Evolutionary conservation across 2,329 filamentous ascomycete species (phyloP), one percentile per base, ranked within the genome.

Genomic region (Basipetospora chlamydospora): DNA sequence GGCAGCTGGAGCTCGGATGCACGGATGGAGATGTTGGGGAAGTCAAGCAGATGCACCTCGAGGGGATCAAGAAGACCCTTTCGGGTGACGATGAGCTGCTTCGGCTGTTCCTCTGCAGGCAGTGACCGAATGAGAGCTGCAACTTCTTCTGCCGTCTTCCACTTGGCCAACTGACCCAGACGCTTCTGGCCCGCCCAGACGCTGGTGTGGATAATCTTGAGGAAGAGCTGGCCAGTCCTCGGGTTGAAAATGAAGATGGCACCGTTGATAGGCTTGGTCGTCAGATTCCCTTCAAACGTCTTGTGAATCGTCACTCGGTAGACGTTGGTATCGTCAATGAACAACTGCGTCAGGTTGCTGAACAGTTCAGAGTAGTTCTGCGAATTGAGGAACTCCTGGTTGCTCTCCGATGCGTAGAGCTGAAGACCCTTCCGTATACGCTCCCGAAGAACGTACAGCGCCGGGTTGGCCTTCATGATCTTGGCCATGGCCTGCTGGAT

Each of bases 241-340:
- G 92, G 90, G 56, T 98, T 98, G 73, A 98, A 96, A 54, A 98
- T 98, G 67, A 98, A 98, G 55, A 98, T 96, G 31, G 92, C 90
- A 54, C 90, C 90, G 56, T 98, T 98, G 69, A 98, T 98, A 3
- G 90, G 90, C 61, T 98, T 98, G 2, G 90, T 98, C 0, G 90
- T 98, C 73, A 98, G 67, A 55, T 98, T 98, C 49, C 90, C 90
- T 59, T 98, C 90, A 44, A 98, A 98, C 0, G 90, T 98, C 73
- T 98, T 98, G 69, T 98, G 90, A 44, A 98, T 98, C 1, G 90
- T 98, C 42, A 98, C 90, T 64, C 90, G 87, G 56, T 98, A 98
- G 35, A 98, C 92, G 50, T 98, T 98, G 42, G 90, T 98, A 54
- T 98, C 90, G 49, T 98, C 90, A 44, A 98, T 96, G 64, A 98